These are phyloP conservation scores for Auricularia sp. DNA, from an alignment of 768 basidiomycete genomes.

Conservation along the genomic window DNA sequence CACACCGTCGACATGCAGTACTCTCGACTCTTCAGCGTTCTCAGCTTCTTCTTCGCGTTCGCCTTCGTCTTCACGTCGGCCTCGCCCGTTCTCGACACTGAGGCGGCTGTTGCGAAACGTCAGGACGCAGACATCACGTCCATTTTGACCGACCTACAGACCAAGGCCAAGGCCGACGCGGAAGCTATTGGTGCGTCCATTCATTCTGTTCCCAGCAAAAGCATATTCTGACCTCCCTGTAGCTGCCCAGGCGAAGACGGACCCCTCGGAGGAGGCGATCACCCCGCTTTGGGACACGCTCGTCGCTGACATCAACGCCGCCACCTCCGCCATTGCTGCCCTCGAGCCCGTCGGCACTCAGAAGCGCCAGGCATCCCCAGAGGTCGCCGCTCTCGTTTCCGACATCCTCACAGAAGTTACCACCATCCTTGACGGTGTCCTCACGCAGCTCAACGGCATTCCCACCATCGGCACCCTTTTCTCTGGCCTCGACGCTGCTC, in stretches of 20 bases:
- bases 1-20: constrained; percentile 2
- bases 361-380: constrained; percentile 18
- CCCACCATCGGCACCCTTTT: constrained; percentile 17
- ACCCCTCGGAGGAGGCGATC: constrained; percentile 14
- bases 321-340: constrained; percentile 12
- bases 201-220: constrained; percentile 1
- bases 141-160: constrained; percentile 15
- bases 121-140: constrained; percentile 15
- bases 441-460: constrained; percentile 7
- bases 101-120: constrained; percentile 1
- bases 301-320: constrained; percentile 16
- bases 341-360: constrained; percentile 8
- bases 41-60: constrained; percentile 7
- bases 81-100: neutral
- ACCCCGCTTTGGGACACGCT: constrained; percentile 17
- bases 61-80: neutral
- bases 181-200: constrained; percentile 16
- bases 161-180: constrained; percentile 14
- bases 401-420: constrained; percentile 18
- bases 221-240: constrained; percentile 3
- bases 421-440: constrained; percentile 15
- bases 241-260: constrained; percentile 5
- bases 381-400: constrained; percentile 20
- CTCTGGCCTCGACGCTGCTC: constrained; percentile 17
- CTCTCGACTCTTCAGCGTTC: constrained; percentile 5